Evolutionary conservation across 2,329 filamentous ascomycete genomes (phyloP).

Genomic region (Epichloe aotearoae): DNA sequence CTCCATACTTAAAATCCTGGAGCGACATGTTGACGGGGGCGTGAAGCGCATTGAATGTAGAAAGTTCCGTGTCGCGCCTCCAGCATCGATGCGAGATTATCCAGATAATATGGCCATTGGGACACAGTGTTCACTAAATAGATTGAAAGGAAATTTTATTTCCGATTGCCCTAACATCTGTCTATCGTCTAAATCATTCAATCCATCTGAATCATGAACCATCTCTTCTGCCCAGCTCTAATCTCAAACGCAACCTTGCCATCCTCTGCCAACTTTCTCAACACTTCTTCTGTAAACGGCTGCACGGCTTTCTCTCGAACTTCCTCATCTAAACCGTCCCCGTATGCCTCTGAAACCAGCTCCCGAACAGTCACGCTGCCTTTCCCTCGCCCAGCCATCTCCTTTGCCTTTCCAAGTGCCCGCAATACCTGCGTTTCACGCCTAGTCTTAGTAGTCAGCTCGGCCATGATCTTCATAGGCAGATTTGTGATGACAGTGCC

Average conservation of each 20-base stretch:
- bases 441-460: constrained; percentile 23
- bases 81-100: too few relatives aligned
- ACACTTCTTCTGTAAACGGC: constrained; percentile 28
- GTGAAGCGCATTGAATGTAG: too few relatives aligned
- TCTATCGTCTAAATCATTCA: too few relatives aligned
- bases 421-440: constrained; percentile 27
- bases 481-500: constrained; percentile 45
- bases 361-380: constrained; percentile 22
- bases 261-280: constrained; percentile 30
- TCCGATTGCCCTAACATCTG: too few relatives aligned
- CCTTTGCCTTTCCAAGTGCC: constrained; percentile 18
- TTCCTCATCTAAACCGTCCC: constrained; percentile 20
- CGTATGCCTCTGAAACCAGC: constrained; percentile 30
- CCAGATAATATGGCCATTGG: too few relatives aligned
- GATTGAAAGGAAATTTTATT: too few relatives aligned
- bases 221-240: constrained; percentile 21
- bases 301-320: constrained; percentile 24
- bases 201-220: constrained; percentile 14
- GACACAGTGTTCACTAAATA: too few relatives aligned
- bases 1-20: too few relatives aligned
- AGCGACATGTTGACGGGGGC: too few relatives aligned
- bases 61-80: too few relatives aligned
- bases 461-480: constrained; percentile 9
- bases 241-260: constrained; percentile 27
- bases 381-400: constrained; percentile 8